These are phyloP conservation scores for Canavalia gladiata DNA, from an alignment of 306 rosid genomes.

Conservation along the genomic window DNA sequence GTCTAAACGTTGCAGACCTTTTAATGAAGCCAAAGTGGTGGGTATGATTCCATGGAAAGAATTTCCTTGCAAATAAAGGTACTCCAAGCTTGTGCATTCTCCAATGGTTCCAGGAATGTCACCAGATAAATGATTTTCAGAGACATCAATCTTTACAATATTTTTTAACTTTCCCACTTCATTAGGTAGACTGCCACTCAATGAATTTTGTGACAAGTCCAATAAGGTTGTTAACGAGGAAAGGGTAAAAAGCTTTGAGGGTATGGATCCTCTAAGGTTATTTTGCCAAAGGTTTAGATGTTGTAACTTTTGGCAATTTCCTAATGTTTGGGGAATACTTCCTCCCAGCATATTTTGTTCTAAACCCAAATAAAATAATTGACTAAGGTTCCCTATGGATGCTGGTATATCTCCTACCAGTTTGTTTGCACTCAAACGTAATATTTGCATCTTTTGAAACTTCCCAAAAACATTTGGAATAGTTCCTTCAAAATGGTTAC, in stretches of 20 bases:
- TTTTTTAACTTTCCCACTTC: constrained; percentile 39
- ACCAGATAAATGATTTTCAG: constrained; percentile 46
- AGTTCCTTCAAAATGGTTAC: background rate
- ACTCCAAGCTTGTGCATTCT: constrained; percentile 42
- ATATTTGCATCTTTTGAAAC: background rate
- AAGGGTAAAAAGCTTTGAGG: constrained; percentile 35
- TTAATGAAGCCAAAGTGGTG: constrained; percentile 38
- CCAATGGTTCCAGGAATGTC: constrained; percentile 51
- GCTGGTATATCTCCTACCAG: constrained; percentile 37
- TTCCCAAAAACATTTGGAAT: constrained; percentile 45
- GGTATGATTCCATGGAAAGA: constrained; percentile 52
- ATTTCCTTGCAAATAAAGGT: constrained; percentile 44
- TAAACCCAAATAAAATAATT: background rate
- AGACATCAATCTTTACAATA: constrained; percentile 5
- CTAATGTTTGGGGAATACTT: constrained; percentile 42
- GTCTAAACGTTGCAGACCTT: constrained; percentile 44
- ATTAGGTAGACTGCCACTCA: constrained; percentile 38
- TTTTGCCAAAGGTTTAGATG: background rate
- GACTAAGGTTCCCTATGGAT: constrained; percentile 45
- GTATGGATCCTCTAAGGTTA: constrained; percentile 48
- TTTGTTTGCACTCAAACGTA: background rate
- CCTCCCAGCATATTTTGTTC: constrained; percentile 42
- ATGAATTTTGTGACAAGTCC: constrained; percentile 48
- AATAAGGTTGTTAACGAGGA: constrained; percentile 15
- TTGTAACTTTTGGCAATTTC: constrained; percentile 36